Evolutionary conservation across 2,329 filamentous ascomycete genomes (phyloP), one percentile per base, ranked within the genome.

Genomic region (Arthrobotrys iridis): DNA sequence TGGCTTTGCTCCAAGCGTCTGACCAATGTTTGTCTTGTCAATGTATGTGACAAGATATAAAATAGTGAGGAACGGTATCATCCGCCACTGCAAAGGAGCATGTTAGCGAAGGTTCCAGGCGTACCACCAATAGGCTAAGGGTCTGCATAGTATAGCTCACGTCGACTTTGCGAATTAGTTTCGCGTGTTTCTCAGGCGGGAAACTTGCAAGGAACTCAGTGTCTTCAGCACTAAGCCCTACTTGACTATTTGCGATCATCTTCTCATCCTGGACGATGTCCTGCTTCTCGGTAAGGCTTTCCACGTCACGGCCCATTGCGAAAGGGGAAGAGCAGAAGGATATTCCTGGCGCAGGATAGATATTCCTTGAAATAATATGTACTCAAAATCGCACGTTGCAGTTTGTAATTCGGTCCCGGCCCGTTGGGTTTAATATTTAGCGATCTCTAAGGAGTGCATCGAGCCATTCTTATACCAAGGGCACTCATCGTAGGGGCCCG

Each of bases 151-250:
- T 13, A 3, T 13, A 4, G 68, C n/a, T 15, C 8, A 28, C 46
- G 67, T 48, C 18, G 74, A 78, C 67, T 52, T 70, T 82, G 81
- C 22, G 79, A 78, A 82, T 68, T 1, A 79, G 77, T 35, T 76
- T 80, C 64, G 80, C 81, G 65, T 78, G 80, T 26, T 68, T 78
- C 2, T 81, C 78, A 2, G 80, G 78, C 0, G 80, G 77, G 57
- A 81, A 82, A 33, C 77, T 79, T 10, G 77, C 70, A 0, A 82
- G 79, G 18, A 82, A 82, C 11, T 80, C 79, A 3, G 77, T 66
- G 74, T 82, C 82, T 8, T 82, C 81, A 37, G 30, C 26, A 64
- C 45, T 70, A 1, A 70, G 65, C n/a, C 55, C 65, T 1, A 6
- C n/a, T 20, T 24, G 24, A 7, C 0, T 28, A 20, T 41, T 55